Base-by-base conservation (phyloP, 208 protist species). In the Leishmania lainsoni region DNA sequence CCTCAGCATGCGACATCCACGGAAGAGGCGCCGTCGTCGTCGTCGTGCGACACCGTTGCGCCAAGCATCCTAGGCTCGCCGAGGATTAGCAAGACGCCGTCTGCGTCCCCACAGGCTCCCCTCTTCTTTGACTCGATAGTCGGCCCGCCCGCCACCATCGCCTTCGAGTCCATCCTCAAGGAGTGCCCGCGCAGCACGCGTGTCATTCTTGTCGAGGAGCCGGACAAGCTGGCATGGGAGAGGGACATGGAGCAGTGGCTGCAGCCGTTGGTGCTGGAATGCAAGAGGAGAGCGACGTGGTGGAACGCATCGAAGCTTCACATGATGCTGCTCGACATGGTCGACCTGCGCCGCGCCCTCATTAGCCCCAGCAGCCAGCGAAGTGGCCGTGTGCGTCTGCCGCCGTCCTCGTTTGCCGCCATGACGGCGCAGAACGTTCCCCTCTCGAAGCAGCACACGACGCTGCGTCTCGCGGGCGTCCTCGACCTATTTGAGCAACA, bases 201-300 rank as follows among this genome's bases (percentile, higher is more conserved):
- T 59, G 91, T 97, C 10, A 87, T 97, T 75, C 80, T 97, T 0
- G 90, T 96, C 20, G 93, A 96, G 87, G 92, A 97, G 84, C 66
- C 80, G 3, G 90, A 97, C 73, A 97, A 97, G 78, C 76, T 90
- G 0, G 71, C 76, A 49, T 97, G 90, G 91, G 91, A 90, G 72
- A 88, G 84, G 63, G 90, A 96, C 66, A 90, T 90, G 70, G 86
- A 89, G 16, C 74, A 82, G 70, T 81, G 88, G 51, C 81, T 94
- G 73, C 71, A 80, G 29, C 87, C 85, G 26, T 59, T 97, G 26
- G 69, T 91, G 66, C 72, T 68, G 49, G 86, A 90, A n/a, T 89
- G 80, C 79, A 78, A 91, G 66, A 76, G 54, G 45, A 84, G 76
- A 42, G 32, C 69, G 0, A 63, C 76, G 8, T 83, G 69, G 61